Conservation (phyloP, 192 early-diverging fungal species). For the Entomortierella lignicola region DNA sequence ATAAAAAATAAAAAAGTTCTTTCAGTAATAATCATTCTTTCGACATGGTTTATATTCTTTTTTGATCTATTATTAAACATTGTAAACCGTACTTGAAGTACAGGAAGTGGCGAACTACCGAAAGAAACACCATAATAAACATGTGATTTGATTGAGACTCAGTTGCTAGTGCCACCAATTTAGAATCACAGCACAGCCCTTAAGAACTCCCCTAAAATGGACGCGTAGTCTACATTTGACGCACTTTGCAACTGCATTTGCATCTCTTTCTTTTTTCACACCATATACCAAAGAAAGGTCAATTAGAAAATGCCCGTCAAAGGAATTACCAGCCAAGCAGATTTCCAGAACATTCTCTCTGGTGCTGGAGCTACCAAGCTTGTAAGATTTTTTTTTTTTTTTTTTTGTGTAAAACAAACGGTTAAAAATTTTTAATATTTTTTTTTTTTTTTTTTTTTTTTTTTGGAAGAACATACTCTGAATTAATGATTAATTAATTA, state of each 20-base stretch:
- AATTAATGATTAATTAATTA: too few species aligned
- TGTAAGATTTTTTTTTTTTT: conserved; percentile 8
- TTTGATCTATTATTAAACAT: too few species aligned
- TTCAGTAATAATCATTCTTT: not conserved
- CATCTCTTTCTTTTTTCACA: not conserved
- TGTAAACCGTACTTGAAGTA: too few species aligned
- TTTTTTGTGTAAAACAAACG: too few species aligned
- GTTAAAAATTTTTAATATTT: not conserved
- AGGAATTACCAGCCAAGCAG: conserved; percentile 44
- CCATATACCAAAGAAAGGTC: not conserved
- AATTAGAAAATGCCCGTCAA: conserved; percentile 33
- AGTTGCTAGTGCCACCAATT: too few species aligned
- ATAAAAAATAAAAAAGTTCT: not conserved
- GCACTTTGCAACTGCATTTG: not conserved
- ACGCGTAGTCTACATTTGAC: too few species aligned
- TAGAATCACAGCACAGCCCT: conserved; percentile 15
- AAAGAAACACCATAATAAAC: too few species aligned
- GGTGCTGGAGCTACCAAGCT: conserved; percentile 37
- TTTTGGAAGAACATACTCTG: not conserved
- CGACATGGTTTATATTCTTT: not conserved
- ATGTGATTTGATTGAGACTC: too few species aligned
- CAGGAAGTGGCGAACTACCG: too few species aligned
- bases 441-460: not conserved
- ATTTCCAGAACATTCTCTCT: conserved; percentile 43
- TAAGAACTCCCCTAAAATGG: too few species aligned